Evolutionary conservation across 2,329 filamentous ascomycete genomes (phyloP), one percentile per base, ranked within the genome.

Genomic region (Colletotrichum siamense): DNA sequence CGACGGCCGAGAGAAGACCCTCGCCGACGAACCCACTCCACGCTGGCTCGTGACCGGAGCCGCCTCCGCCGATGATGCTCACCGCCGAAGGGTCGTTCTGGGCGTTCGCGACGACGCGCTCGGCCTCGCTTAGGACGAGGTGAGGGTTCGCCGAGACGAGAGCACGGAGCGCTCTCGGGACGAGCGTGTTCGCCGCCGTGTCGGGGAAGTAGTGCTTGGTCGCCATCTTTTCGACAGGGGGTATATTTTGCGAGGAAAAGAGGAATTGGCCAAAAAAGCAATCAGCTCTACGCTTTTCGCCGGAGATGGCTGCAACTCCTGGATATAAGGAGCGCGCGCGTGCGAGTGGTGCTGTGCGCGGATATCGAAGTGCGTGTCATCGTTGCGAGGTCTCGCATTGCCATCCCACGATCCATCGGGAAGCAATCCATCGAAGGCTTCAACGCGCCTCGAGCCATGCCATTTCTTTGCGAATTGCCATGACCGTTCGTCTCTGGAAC

Each of bases 11-110:
- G 6, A 95, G 88, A 26, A 95, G 85, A 57, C 94, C 94, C 34
- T 89, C 88, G 22, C 94, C 94, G 4, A 95, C 94, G 79, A 93
- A 95, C 12, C 92, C 93, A 7, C 91, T 91, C 83, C 95, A 95
- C 34, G 91, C 91, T 22, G 94, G 94, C 79, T 95, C 94, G 80
- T 95, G 94, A 70, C 94, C 94, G 8, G 91, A 92, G 71, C 94
- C 94, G 74, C 94, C 94, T 68, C 94, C 94, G 3, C 92, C 93
- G 75, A 95, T 88, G 80, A 95, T 76, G 71, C 77, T 79, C 80
- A 84, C 76, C 1, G 74, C 59, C 18, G 74, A 75, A 3, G 66
- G 65, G 63, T 79, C 74, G 8, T 85, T 82, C 7, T 81, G 77
- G 5, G 87, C 81, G 10, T 81, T 79, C 15, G 79, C 79, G 76